Base-by-base conservation (phyloP, 2,329 filamentous ascomycete species). In the Fusarium cyanostomum region DNA sequence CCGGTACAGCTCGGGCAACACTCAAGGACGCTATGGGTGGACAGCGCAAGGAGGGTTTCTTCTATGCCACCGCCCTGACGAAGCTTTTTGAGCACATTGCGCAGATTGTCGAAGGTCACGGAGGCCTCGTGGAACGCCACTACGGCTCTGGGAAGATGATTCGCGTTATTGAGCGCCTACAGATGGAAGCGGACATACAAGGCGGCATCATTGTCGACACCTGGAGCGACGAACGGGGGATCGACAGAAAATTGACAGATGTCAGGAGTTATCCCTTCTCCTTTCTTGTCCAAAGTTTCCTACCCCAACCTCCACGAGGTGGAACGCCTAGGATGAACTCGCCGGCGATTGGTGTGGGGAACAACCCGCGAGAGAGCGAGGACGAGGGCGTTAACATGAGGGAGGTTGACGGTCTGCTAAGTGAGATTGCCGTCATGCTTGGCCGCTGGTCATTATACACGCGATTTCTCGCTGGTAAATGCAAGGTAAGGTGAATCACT, bases 261-360 rank as follows among this genome's bases (percentile, higher is more conserved):
- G 92, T 97, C 76, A 98, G 96, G 79, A 97, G 94, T 52, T 99
- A 99, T 73, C 94, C 95, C 1, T 99, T 97, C 75, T 97, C 94
- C 0, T 99, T 99, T 73, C 80, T 99, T 39, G 94, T 98, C 0
- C 94, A 97, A 77, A 97, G 94, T 78, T 97, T 97, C 74, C 75
- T 97, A 42, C 88, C 92, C 0, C 82, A 85, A 27, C 89, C 92
- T 56, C 89, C 89, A 59, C 81, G 86, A 7, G 75, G 78, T 10
- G 86, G 86, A 2, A 88, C 88, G 2, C 85, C 89, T 3, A 86
- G 92, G 39, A 86, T 92, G 33, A 89, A 84, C 63, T 96, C 94
- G 2, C 94, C 94, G 1, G 91, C 91, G 1, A 75, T 84, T 31
- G 86, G 86, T 12, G 80, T 81, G 15, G 78, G 78, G 7, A 81